These are phyloP conservation scores for Eucalyptus caleyi DNA, from an alignment of 345 rosid genomes.

Conservation along the genomic window DNA sequence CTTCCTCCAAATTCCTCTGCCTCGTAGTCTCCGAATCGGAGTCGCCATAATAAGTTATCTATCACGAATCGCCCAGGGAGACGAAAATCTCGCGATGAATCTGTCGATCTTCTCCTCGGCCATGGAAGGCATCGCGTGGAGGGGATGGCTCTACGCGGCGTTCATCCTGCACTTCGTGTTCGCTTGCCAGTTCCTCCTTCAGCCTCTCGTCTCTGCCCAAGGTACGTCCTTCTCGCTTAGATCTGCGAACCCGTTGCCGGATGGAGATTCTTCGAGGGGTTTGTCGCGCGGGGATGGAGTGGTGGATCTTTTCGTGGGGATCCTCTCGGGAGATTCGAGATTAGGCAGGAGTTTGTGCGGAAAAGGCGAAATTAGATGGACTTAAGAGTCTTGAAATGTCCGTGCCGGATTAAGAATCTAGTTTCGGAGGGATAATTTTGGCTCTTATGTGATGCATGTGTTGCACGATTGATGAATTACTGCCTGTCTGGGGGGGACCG, in stretches of 20 bases:
- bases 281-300: background rate
- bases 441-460: background rate
- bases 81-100: background rate
- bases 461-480: background rate
- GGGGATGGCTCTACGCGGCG: conserved; percentile 43
- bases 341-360: background rate
- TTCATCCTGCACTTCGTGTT: conserved; percentile 68
- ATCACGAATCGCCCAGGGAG: background rate
- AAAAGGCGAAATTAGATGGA: background rate
- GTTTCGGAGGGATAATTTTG: background rate
- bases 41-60: background rate
- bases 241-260: background rate
- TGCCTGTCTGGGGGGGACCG: background rate
- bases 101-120: conserved; percentile 15
- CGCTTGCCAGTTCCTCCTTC: conserved; percentile 77
- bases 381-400: background rate
- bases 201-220: conserved; percentile 83
- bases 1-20: background rate
- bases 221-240: conserved; percentile 16
- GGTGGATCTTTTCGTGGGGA: background rate
- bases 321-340: too few relatives aligned
- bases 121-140: conserved; percentile 66
- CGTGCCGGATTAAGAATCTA: background rate
- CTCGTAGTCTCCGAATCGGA: background rate
- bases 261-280: background rate